phyloP scores from a whole-genome alignment of 768 basidiomycete genomes.

The Lactifluus hygrophoroides region DNA sequence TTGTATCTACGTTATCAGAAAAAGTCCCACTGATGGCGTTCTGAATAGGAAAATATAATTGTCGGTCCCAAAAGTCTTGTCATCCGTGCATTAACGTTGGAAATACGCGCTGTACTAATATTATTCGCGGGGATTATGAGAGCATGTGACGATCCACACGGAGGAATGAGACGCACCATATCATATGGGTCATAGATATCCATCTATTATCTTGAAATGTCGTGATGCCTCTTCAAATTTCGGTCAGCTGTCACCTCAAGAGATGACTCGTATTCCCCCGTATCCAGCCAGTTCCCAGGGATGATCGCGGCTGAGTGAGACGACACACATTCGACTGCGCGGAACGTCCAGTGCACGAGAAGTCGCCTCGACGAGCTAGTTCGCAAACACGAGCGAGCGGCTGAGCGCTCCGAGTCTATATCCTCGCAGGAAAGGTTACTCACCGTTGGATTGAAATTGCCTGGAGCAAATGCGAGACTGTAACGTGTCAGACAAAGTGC shows the following conservation, averaged over 20 bases:
- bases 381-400: neutral
- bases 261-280: slow-evolving; percentile 15
- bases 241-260: neutral
- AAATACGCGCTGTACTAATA: too few relatives aligned
- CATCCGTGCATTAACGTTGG: too few relatives aligned
- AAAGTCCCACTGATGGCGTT: too few relatives aligned
- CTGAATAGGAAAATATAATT: too few relatives aligned
- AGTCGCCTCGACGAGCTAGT: slow-evolving; percentile 16
- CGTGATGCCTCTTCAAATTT: neutral
- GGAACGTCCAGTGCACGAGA: slow-evolving; percentile 13
- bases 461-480: slow-evolving; percentile 17
- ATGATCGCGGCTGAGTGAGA: slow-evolving; percentile 15
- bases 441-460: slow-evolving; percentile 12
- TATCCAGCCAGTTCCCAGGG: slow-evolving; percentile 18
- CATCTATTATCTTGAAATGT: neutral
- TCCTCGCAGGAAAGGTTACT: neutral
- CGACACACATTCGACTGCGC: slow-evolving; percentile 17
- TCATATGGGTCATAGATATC: neutral
- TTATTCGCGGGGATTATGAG: too few relatives aligned
- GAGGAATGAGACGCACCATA: too few relatives aligned
- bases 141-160: too few relatives aligned
- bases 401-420: neutral
- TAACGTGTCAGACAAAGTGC: neutral
- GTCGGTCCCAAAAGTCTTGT: too few relatives aligned
- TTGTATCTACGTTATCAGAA: too few relatives aligned